These are phyloP conservation scores for Cinnamomum micranthum DNA, from an alignment of 164 flowering plant species.

Conservation along the genomic window DNA sequence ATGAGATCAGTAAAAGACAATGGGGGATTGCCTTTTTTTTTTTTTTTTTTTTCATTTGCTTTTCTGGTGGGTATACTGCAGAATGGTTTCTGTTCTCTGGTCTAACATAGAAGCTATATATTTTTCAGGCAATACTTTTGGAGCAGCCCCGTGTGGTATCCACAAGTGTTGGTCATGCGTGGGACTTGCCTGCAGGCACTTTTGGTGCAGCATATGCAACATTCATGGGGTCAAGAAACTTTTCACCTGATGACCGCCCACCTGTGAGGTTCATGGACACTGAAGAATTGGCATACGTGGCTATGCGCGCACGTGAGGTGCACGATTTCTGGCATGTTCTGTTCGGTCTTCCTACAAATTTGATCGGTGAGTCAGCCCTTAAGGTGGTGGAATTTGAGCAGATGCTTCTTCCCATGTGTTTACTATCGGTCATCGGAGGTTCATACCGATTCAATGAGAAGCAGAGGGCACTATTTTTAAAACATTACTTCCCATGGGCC, in stretches of 20 bases:
- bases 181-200: constrained; percentile 93
- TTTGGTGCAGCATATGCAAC: constrained; percentile 94
- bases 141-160: constrained; percentile 88
- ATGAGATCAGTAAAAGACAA: too few species aligned
- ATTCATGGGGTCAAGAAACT: constrained; percentile 95
- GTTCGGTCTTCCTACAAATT: constrained; percentile 85
- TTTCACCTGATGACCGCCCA: constrained; percentile 94
- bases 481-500: constrained; percentile 28
- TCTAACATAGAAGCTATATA: background rate
- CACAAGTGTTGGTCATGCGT: constrained; percentile 69
- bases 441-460: constrained; percentile 64
- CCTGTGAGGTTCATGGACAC: constrained; percentile 96
- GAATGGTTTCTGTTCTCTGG: too few species aligned
- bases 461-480: constrained; percentile 68
- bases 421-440: constrained; percentile 84
- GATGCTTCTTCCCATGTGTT: constrained; percentile 92
- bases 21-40: too few species aligned
- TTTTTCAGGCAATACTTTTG: constrained; percentile 59
- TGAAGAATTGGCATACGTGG: constrained; percentile 86
- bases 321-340: constrained; percentile 91
- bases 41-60: too few species aligned
- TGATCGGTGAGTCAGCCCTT: constrained; percentile 91
- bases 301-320: constrained; percentile 88
- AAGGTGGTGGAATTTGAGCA: constrained; percentile 97
- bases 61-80: too few species aligned